Evolutionary conservation across 2,329 filamentous ascomycete species (phyloP), one percentile per base, ranked within the genome.

Genomic region (Fusarium robinianum): DNA sequence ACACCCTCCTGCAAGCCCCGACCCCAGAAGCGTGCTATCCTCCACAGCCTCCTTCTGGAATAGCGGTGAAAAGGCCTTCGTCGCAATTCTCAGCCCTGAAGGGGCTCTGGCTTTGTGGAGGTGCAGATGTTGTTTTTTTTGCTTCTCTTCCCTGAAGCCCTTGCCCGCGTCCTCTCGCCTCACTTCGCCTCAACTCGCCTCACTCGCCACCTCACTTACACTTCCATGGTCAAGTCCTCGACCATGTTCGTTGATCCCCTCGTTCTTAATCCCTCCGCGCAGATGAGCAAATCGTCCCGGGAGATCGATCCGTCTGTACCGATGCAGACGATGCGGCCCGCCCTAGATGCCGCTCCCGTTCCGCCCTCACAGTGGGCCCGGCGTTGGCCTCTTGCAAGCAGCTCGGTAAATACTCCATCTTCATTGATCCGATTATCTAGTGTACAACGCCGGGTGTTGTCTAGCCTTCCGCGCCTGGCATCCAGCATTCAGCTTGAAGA

Each of bases 371-470:
- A 34, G 43, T 43, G 36, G 30, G 39, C 42, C 25, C 25, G 41
- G 18, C n/a, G 34, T 35, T 30, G 31, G 41, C 41, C 27, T 22
- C 39, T 29, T 16, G 24, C 26, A 29, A 58, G n/a, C n/a, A n/a
- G 49, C 38, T 49, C 48, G 43, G 45, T 49, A 49, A 58, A 57
- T 37, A 32, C 27, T 44, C 41, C 51, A 41, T 41, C 41, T 52
- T 60, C 49, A 56, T 58, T 58, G 49, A 51, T 61, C 45, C 44
- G 55, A 51, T 57, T 53, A 58, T 58, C 50, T 63, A 63, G 50
- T 63, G 52, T 63, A 63, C 61, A 63, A 53, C 48, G 38, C 53
- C 51, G 44, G 49, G 45, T 45, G 41, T 54, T 50, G 51, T 58
- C 57, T 57, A 57, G 48, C 44, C 47, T 57, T 42, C 29, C 40